A percentile compares a stretch with the other conserved stretches of the same genome.
These are phyloP conservation scores for Saccharomyces jurei DNA, from an alignment of 805 yeast species.

Conservation along the genomic window DNA sequence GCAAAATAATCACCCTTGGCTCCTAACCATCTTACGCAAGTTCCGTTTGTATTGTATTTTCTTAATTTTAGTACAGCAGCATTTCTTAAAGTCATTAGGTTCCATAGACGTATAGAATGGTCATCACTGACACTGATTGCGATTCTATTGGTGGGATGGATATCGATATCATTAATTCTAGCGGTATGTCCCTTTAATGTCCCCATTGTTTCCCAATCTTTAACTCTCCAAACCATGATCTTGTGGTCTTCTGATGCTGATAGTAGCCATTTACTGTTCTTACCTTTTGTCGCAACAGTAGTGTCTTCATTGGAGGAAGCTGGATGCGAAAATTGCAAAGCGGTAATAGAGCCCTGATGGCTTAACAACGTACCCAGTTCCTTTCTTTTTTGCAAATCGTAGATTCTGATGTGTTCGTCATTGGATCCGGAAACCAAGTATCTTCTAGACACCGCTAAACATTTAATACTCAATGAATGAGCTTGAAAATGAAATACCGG, in stretches of 20 bases:
- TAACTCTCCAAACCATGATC: constrained; percentile 86
- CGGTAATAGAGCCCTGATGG: constrained; percentile 83
- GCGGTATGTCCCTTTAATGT: constrained; percentile 82
- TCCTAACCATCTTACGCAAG: constrained; percentile 58
- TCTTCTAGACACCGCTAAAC: constrained; percentile 73
- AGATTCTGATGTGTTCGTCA: constrained; percentile 90
- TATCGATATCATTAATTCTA: constrained; percentile 74
- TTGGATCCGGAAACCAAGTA: constrained; percentile 90
- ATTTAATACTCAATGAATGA: constrained; percentile 79
- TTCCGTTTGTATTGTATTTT: constrained; percentile 59
- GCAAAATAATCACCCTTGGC: constrained; percentile 59
- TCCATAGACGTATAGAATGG: constrained; percentile 82
- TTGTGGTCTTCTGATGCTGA: constrained; percentile 89
- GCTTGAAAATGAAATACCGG: constrained; percentile 96
- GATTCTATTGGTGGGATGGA: constrained; percentile 84
- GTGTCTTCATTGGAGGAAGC: constrained; percentile 17
- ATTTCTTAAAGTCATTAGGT: constrained; percentile 90
- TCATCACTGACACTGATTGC: constrained; percentile 88
- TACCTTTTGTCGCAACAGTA: constrained; percentile 31
- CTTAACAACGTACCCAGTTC: constrained; percentile 86
- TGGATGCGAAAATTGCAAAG: constrained; percentile 61
- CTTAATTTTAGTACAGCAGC: constrained; percentile 75
- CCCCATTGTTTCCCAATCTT: constrained; percentile 93
- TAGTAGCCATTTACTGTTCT: constrained; percentile 63
- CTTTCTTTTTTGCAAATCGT: constrained; percentile 87